A percentile compares a stretch with the other conserved stretches of the same genome.
Evolutionary conservation across 176 grass and related monocot genomes (phyloP).

Genomic region (Coix lacrymajobi): DNA sequence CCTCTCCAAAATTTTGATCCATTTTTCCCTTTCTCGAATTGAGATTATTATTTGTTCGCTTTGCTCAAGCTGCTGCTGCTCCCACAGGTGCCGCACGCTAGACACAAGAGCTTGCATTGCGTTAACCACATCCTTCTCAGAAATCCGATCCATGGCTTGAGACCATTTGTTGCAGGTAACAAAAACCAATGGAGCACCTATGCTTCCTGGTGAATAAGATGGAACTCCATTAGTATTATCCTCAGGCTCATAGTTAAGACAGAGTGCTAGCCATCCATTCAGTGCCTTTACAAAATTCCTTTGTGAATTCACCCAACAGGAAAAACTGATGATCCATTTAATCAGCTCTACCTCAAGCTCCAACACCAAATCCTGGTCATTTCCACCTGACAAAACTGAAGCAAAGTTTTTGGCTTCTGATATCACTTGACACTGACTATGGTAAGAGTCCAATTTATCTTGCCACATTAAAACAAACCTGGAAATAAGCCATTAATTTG

Average conservation of each 20-base stretch:
- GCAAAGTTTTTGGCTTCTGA: slow-evolving; percentile 53
- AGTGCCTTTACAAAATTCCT: slow-evolving; percentile 70
- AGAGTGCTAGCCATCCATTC: slow-evolving; percentile 81
- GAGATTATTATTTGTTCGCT: slow-evolving; percentile 32
- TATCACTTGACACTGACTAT: slow-evolving; percentile 56
- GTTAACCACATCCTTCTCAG: slow-evolving; percentile 63
- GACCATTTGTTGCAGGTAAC: slow-evolving; percentile 82
- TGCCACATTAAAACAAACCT: slow-evolving; percentile 89
- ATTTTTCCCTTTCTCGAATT: slow-evolving; percentile 60
- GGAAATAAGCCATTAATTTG: slow-evolving; percentile 13
- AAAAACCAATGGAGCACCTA: slow-evolving; percentile 75
- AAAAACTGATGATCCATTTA: slow-evolving; percentile 85
- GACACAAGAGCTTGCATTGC: slow-evolving; percentile 60
- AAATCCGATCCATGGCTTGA: slow-evolving; percentile 64
- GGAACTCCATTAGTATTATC: slow-evolving; percentile 31
- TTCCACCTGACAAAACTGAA: slow-evolving; percentile 35
- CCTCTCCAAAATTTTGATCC: slow-evolving; percentile 50
- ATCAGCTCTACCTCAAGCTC: slow-evolving; percentile 82
- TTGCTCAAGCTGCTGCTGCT: slow-evolving; percentile 51
- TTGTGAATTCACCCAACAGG: slow-evolving; percentile 69
- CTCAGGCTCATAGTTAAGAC: slow-evolving; percentile 52
- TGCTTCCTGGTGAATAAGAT: slow-evolving; percentile 55
- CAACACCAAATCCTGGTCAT: slow-evolving; percentile 24
- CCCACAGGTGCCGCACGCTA: slow-evolving; percentile 48
- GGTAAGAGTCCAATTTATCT: slow-evolving; percentile 65